Evolutionary conservation across 2,329 filamentous ascomycete genomes (phyloP).

Genomic region (Ophiostoma sp.): DNA sequence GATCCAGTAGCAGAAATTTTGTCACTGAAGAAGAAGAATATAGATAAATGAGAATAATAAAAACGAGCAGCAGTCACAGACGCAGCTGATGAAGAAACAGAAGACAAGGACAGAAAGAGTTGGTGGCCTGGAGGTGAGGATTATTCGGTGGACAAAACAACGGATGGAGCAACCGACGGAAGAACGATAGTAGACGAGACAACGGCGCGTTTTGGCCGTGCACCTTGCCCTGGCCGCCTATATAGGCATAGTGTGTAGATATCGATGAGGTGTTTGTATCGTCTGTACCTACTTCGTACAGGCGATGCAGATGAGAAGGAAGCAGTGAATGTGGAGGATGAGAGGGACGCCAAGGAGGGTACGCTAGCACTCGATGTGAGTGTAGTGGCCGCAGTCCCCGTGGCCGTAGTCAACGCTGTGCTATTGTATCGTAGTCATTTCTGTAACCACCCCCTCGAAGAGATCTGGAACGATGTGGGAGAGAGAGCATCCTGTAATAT

Average conservation of each 20-base stretch:
- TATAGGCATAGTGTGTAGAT: not conserved
- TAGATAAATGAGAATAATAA: slow-evolving; percentile 1
- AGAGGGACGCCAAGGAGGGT: not conserved
- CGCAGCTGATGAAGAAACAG: slow-evolving; percentile 6
- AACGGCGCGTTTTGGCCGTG: slow-evolving; percentile 29
- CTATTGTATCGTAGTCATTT: not conserved
- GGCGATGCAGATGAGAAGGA: slow-evolving; percentile 10
- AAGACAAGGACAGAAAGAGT: not conserved
- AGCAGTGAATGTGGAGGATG: not conserved
- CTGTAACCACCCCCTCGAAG: slow-evolving; percentile 7
- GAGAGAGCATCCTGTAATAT: slow-evolving; percentile 12
- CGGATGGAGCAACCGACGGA: slow-evolving; percentile 11
- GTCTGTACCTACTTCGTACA: not conserved
- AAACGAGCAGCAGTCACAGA: slow-evolving; percentile 13
- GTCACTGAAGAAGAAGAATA: slow-evolving; percentile 5
- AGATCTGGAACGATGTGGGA: slow-evolving; percentile 6
- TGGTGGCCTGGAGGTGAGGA: not conserved
- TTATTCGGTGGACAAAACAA: slow-evolving; percentile 13
- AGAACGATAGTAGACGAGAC: slow-evolving; percentile 16
- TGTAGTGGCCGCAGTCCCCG: slow-evolving; percentile 2
- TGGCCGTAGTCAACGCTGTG: not conserved
- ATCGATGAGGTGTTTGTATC: slow-evolving; percentile 16
- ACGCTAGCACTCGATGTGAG: not conserved
- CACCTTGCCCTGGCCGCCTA: slow-evolving; percentile 24
- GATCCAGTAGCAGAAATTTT: not conserved